Conservation (phyloP, 129 eudicot species). For the Saposhnikovia divaricata region DNA sequence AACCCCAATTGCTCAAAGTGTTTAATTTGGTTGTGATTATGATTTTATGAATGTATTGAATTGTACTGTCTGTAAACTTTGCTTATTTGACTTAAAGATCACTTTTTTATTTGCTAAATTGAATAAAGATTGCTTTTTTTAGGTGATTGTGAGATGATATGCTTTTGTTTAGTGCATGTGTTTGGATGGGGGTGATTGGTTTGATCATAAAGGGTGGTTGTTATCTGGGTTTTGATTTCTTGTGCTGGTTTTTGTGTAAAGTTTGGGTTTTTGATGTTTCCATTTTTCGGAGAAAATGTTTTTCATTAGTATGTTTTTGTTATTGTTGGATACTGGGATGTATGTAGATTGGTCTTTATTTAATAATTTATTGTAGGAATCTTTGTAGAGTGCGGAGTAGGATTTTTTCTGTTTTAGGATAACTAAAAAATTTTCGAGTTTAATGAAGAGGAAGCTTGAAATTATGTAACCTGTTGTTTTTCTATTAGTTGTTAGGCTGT, state of each 20-base stretch:
- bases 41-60: background rate
- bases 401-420: background rate
- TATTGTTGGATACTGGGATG: background rate
- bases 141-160: background rate
- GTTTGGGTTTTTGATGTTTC: background rate
- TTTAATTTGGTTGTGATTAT: background rate
- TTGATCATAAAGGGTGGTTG: background rate
- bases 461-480: background rate
- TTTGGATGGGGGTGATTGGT: background rate
- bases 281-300: background rate
- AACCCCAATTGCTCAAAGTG: background rate
- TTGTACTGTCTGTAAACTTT: background rate
- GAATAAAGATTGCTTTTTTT: background rate
- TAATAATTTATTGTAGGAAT: background rate
- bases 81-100: background rate
- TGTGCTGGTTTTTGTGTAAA: background rate
- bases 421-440: background rate
- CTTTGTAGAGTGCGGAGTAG: background rate
- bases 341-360: background rate
- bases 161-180: background rate
- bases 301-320: background rate
- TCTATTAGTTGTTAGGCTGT: background rate
- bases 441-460: background rate
- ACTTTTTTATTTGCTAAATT: background rate
- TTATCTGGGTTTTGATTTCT: background rate